Percentiles rank a stretch among this genome's conserved stretches.
These are phyloP conservation scores for Russula earlei DNA, from an alignment of 768 basidiomycete species.

Conservation along the genomic window DNA sequence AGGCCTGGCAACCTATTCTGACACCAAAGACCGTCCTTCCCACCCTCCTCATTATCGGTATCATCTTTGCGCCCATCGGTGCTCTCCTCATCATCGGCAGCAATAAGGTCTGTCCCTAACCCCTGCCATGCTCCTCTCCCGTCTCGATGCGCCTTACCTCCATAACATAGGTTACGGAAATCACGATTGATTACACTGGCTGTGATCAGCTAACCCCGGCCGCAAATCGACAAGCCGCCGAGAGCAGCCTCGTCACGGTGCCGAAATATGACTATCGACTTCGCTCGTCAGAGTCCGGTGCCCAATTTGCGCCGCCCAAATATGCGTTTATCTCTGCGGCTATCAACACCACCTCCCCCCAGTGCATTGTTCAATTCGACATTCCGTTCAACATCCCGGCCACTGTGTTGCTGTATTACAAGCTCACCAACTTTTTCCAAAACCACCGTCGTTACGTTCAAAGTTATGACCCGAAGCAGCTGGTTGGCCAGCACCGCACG, in stretches of 20 bases:
- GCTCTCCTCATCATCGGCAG: constrained; percentile 91
- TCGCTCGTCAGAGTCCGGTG: constrained; percentile 45
- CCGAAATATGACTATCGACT: constrained; percentile 60
- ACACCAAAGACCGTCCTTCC: constrained; percentile 97
- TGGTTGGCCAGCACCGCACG: constrained; percentile 61
- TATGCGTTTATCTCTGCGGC: constrained; percentile 62
- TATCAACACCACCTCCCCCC: constrained; percentile 33
- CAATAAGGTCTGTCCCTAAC: constrained; percentile 39
- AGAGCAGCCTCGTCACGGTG: constrained; percentile 41
- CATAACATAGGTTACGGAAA: constrained; percentile 64
- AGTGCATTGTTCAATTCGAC: constrained; percentile 77
- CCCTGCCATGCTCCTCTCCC: not conserved
- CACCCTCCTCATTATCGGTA: constrained; percentile 88
- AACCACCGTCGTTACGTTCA: constrained; percentile 98
- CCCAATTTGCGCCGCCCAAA: constrained; percentile 43
- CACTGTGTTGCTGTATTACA: constrained; percentile 90
- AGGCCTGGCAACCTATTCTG: constrained; percentile 99
- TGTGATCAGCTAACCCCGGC: constrained; percentile 59
- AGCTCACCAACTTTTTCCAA: constrained; percentile 93
- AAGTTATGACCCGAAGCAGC: constrained; percentile 76
- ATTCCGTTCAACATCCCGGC: constrained; percentile 66
- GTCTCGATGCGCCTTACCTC: not conserved
- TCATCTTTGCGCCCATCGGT: constrained; percentile 94
- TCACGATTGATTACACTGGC: constrained; percentile 90
- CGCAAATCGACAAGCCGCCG: constrained; percentile 31